Percentiles rank a stretch among this genome's conserved stretches.
Conservation (phyloP, 2,329 filamentous ascomycete genomes). For the Tolypocladium amazonense region DNA sequence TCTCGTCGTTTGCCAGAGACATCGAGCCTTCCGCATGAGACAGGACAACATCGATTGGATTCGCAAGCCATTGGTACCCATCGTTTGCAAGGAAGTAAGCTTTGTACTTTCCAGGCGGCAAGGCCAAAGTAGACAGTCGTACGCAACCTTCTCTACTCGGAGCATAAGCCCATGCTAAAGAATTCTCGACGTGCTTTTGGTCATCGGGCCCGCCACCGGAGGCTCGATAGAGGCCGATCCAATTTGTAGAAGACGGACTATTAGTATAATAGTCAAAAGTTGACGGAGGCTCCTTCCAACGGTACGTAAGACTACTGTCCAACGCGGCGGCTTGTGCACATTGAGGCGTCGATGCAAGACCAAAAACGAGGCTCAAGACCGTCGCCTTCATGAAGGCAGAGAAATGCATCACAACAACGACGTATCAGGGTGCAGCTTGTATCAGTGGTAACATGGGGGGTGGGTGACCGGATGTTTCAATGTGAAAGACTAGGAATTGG, state of each 20-base stretch:
- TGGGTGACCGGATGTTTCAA: background rate
- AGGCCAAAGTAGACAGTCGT: conserved; percentile 7
- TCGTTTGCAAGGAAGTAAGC: conserved; percentile 22
- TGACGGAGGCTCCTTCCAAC: conserved; percentile 5
- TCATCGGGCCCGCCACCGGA: conserved; percentile 19
- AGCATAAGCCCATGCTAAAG: conserved; percentile 21
- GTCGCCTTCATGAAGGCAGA: background rate
- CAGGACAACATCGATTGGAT: conserved; percentile 14
- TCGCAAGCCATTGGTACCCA: conserved; percentile 21
- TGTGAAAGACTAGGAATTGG: background rate
- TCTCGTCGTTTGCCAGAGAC: background rate
- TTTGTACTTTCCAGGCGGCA: conserved; percentile 18
- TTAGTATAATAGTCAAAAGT: conserved; percentile 21
- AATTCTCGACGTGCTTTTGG: conserved; percentile 11
- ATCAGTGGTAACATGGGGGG: background rate
- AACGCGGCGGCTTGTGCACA: background rate
- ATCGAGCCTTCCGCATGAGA: background rate
- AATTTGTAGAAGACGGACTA: conserved; percentile 16
- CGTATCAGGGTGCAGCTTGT: background rate
- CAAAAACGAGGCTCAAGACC: background rate
- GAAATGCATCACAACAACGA: background rate
- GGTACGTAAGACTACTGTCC: background rate
- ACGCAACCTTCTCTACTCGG: conserved; percentile 13
- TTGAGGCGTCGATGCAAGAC: background rate
- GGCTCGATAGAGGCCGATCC: conserved; percentile 22